Percentiles rank a stretch among this genome's conserved stretches.
phyloP scores from a whole-genome alignment of 148 eudicot genomes.

The Arctostaphylos glauca region DNA sequence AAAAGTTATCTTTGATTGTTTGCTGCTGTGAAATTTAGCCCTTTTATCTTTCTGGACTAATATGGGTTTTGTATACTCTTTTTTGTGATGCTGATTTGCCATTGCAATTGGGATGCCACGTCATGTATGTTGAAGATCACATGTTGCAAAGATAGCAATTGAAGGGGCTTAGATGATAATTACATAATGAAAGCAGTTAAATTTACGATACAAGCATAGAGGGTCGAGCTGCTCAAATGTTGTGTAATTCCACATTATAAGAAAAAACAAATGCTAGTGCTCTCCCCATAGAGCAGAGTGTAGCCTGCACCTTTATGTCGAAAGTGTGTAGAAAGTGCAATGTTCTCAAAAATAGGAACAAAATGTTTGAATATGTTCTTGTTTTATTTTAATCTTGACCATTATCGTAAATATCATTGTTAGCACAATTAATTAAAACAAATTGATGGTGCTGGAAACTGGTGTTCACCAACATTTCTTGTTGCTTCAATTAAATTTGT shows the following conservation, averaged over 20 bases:
- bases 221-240: neutral
- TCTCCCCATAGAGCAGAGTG: neutral
- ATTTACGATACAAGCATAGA: neutral
- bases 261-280: too few relatives aligned
- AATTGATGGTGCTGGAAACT: too few relatives aligned
- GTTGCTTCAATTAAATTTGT: too few relatives aligned
- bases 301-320: neutral
- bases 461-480: too few relatives aligned
- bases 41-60: neutral
- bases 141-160: neutral
- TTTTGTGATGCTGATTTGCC: neutral
- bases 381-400: neutral
- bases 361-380: neutral
- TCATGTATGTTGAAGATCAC: neutral
- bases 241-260: neutral
- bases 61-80: neutral
- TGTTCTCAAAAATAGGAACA: neutral
- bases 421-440: neutral
- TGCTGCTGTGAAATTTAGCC: neutral
- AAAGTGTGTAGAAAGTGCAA: neutral
- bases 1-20: neutral
- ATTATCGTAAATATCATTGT: neutral
- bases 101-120: neutral
- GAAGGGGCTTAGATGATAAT: neutral
- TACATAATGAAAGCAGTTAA: neutral